phyloP scores from a whole-genome alignment of 495 filamentous ascomycete genomes.

The Hypoxylon intermedium region DNA sequence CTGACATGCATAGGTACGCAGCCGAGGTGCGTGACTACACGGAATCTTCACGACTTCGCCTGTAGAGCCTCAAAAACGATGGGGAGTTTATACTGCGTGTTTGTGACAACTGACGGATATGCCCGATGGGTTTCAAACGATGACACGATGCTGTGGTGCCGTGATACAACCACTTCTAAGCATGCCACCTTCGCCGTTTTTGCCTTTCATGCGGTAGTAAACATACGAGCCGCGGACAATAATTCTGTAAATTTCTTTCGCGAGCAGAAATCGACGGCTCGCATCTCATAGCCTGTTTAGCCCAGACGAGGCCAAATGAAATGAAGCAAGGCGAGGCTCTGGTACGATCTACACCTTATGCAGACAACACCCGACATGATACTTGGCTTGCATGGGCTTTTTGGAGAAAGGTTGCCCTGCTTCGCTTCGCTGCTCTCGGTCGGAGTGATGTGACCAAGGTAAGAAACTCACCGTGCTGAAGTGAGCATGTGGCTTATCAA shows the following conservation, averaged over 20 bases:
- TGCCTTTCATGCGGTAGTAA: too few relatives aligned
- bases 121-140: conserved; percentile 6
- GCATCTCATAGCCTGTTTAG: not conserved
- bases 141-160: too few relatives aligned
- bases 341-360: conserved; percentile 20
- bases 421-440: not conserved
- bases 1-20: conserved; percentile 18
- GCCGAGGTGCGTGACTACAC: conserved; percentile 22
- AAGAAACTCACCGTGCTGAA: too few relatives aligned
- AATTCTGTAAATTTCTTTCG: not conserved
- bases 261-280: not conserved
- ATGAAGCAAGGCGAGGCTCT: conserved; percentile 13
- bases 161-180: not conserved
- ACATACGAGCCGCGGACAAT: too few relatives aligned
- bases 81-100: not conserved
- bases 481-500: too few relatives aligned
- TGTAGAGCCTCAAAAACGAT: not conserved
- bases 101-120: conserved; percentile 1
- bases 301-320: conserved; percentile 1
- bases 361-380: conserved; percentile 3
- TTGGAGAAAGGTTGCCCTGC: not conserved
- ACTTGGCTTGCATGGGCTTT: not conserved
- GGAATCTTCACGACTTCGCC: conserved; percentile 13
- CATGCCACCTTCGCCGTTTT: too few relatives aligned
- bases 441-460: too few relatives aligned